Evolutionary conservation across 106 monocot species (phyloP).

Genomic region (Phalaenopsis aphrodite): DNA sequence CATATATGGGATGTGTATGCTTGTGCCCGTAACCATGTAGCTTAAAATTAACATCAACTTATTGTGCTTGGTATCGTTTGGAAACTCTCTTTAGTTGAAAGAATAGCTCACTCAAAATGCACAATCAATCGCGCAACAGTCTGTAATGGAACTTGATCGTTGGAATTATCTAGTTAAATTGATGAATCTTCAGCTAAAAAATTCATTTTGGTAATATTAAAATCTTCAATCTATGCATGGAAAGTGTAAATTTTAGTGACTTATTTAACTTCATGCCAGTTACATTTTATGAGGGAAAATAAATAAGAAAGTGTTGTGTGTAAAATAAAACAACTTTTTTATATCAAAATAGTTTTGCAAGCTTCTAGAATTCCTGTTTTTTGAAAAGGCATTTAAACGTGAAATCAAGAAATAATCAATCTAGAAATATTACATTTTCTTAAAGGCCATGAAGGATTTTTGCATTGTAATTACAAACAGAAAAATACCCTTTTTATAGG

Average conservation of each 20-base stretch:
- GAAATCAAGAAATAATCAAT: constrained; percentile 2
- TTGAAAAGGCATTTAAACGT: not conserved
- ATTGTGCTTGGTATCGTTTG: not conserved
- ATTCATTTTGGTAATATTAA: not conserved
- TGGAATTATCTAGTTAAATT: not conserved
- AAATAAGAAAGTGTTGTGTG: not conserved
- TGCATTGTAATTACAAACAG: too few species aligned
- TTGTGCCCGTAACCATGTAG: not conserved
- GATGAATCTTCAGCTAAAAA: not conserved
- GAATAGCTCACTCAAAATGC: too few species aligned
- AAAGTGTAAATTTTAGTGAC: not conserved
- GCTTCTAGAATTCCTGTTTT: not conserved
- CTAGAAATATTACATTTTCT: not conserved
- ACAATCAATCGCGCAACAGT: too few species aligned
- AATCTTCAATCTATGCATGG: not conserved
- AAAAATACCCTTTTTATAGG: too few species aligned
- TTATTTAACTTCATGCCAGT: not conserved
- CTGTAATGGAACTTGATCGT: not conserved
- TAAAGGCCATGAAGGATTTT: not conserved
- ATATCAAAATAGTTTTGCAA: not conserved
- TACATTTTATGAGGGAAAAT: not conserved
- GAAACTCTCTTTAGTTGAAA: not conserved
- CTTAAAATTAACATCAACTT: not conserved
- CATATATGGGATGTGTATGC: not conserved
- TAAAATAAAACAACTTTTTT: not conserved